Percentiles rank a stretch among this genome's conserved stretches.
These are phyloP conservation scores for Exophiala phaeomuriformis DNA, from an alignment of 2,329 filamentous ascomycete species.

Conservation along the genomic window DNA sequence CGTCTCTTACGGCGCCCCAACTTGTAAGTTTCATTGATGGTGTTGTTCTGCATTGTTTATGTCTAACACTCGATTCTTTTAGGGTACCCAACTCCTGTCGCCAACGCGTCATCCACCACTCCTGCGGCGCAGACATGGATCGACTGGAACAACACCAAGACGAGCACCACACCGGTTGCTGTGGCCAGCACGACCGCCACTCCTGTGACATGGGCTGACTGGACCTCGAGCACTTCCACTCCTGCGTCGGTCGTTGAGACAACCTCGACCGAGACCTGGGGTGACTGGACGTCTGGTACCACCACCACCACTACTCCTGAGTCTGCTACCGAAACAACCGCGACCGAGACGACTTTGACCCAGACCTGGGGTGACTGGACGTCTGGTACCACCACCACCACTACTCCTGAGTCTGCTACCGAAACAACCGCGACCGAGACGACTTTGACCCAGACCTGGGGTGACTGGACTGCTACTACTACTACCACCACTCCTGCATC, in stretches of 20 bases:
- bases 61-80: background rate
- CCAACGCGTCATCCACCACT: slow-evolving; percentile 27
- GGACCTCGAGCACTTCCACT: slow-evolving; percentile 18
- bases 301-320: background rate
- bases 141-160: slow-evolving; percentile 53
- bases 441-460: slow-evolving; percentile 1
- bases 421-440: slow-evolving; percentile 1
- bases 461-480: background rate
- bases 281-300: slow-evolving; percentile 8
- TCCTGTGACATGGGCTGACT: slow-evolving; percentile 35
- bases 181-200: slow-evolving; percentile 33
- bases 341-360: slow-evolving; percentile 5
- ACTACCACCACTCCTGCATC: background rate
- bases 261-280: slow-evolving; percentile 10
- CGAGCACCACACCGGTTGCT: slow-evolving; percentile 48
- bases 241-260: background rate
- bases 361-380: slow-evolving; percentile 9
- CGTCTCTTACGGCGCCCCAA: slow-evolving; percentile 24
- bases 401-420: background rate
- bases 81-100: slow-evolving; percentile 43
- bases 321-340: background rate
- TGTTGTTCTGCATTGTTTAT: background rate
- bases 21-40: slow-evolving; percentile 19
- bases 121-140: slow-evolving; percentile 41
- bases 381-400: background rate